These are phyloP conservation scores for Neobulgaria alba DNA, from an alignment of 2,329 filamentous ascomycete species.

Conservation along the genomic window DNA sequence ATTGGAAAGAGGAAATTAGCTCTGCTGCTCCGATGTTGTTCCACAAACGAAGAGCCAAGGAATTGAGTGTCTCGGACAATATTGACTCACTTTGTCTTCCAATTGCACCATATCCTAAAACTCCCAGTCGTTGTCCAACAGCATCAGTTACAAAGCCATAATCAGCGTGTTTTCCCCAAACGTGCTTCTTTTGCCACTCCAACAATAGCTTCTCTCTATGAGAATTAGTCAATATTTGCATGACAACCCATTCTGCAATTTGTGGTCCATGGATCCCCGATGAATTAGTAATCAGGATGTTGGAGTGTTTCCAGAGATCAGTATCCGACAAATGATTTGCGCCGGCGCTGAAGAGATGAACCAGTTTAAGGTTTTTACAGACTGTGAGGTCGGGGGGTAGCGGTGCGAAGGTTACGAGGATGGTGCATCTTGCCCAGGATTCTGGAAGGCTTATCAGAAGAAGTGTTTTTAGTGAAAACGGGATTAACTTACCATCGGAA, in stretches of 20 bases:
- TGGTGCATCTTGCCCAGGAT: constrained; percentile 25
- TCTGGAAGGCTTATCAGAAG: constrained; percentile 11
- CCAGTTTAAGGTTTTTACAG: constrained; percentile 28
- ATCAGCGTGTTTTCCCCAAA: constrained; percentile 37
- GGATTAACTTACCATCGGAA: constrained; percentile 13
- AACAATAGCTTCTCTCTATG: constrained; percentile 46
- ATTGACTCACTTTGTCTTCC: constrained; percentile 32
- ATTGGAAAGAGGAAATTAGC: neutral
- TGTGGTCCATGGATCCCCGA: constrained; percentile 40
- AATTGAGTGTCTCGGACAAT: neutral
- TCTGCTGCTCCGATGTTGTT: too few relatives aligned
- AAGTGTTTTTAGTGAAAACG: neutral
- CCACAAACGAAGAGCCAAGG: neutral
- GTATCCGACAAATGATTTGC: constrained; percentile 24
- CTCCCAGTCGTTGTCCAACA: constrained; percentile 49
- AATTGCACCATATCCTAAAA: constrained; percentile 33
- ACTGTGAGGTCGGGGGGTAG: constrained; percentile 22
- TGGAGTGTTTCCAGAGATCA: constrained; percentile 28
- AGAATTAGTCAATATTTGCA: constrained; percentile 51
- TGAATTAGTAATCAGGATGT: constrained; percentile 29
- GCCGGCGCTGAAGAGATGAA: constrained; percentile 30
- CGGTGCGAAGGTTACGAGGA: constrained; percentile 26
- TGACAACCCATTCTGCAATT: constrained; percentile 58
- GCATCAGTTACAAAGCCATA: constrained; percentile 38
- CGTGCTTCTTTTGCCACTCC: constrained; percentile 46